phyloP scores from a whole-genome alignment of 768 basidiomycete species.

The Phlebiopsis flavidoalba region DNA sequence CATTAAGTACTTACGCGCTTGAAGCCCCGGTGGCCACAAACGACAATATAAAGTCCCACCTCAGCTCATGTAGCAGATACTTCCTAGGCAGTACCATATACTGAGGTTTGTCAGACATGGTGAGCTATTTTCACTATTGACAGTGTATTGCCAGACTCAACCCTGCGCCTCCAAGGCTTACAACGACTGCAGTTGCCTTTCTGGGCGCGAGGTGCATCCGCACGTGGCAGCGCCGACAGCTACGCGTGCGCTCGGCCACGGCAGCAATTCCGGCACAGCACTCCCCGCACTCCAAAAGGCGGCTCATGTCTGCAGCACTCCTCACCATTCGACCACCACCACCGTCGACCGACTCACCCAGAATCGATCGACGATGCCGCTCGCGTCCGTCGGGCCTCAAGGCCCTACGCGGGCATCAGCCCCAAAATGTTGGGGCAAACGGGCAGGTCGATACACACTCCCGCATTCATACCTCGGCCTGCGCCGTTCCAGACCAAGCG shows the following conservation, averaged over 20 bases:
- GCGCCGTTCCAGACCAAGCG: constrained; percentile 22
- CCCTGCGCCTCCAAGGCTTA: neutral
- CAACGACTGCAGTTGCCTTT: neutral
- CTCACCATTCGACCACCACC: constrained; percentile 7
- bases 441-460: constrained; percentile 41
- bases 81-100: no score
- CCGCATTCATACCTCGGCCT: constrained; percentile 30
- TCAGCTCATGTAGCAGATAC: no score
- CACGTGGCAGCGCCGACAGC: neutral
- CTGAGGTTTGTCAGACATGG: no score
- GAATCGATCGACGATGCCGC: constrained; percentile 22
- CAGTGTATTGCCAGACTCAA: no score
- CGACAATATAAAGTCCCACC: no score
- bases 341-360: neutral
- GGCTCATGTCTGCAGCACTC: neutral
- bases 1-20: no score
- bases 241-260: neutral
- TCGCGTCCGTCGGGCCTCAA: constrained; percentile 26
- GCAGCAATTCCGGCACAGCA: neutral
- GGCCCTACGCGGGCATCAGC: constrained; percentile 19
- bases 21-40: no score
- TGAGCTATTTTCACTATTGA: no score
- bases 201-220: neutral
- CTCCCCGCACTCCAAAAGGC: neutral
- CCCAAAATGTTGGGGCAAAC: constrained; percentile 17